Conservation (phyloP, 2,329 filamentous ascomycete genomes). For the Aphanoascus verrucosus region DNA sequence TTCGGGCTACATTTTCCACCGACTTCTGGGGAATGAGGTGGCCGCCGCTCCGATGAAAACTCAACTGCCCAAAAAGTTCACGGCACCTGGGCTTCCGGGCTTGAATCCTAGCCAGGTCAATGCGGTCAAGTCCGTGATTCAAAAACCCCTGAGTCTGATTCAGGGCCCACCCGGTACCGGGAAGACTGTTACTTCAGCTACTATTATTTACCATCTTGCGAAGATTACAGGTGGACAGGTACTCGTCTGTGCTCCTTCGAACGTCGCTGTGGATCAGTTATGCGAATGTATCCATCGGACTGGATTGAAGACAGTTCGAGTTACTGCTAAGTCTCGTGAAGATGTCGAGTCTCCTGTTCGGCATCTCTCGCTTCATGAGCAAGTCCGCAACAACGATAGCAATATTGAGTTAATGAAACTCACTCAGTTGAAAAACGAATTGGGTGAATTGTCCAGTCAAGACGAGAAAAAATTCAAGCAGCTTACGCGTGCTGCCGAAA, state of each 20-base stretch:
- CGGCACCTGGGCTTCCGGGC: slow-evolving; percentile 84
- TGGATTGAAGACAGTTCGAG: slow-evolving; percentile 87
- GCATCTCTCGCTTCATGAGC: slow-evolving; percentile 89
- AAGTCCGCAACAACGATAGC: slow-evolving; percentile 94
- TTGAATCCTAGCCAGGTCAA: slow-evolving; percentile 92
- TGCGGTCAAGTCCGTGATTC: slow-evolving; percentile 88
- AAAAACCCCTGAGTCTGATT: slow-evolving; percentile 88
- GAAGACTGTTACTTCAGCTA: slow-evolving; percentile 97
- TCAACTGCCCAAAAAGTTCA: slow-evolving; percentile 91
- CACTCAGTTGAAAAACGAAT: slow-evolving; percentile 80
- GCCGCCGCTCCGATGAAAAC: slow-evolving; percentile 92
- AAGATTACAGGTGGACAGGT: slow-evolving; percentile 94
- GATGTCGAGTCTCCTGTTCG: slow-evolving; percentile 98
- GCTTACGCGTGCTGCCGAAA: slow-evolving; percentile 82
- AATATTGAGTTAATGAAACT: slow-evolving; percentile 89
- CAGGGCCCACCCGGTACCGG: slow-evolving; percentile 94
- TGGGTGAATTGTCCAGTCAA: slow-evolving; percentile 83
- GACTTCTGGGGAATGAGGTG: slow-evolving; percentile 88
- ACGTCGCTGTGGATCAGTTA: slow-evolving; percentile 95
- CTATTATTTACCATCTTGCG: slow-evolving; percentile 93
- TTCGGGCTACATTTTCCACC: slow-evolving; percentile 97
- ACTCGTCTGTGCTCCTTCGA: slow-evolving; percentile 91
- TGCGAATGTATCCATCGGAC: slow-evolving; percentile 94
- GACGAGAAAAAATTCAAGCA: slow-evolving; percentile 99
- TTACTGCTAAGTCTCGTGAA: slow-evolving; percentile 97